A percentile compares a stretch with the other conserved stretches of the same genome.
Conservation (phyloP, 1,139 yeast genomes). For the Sugiyamaella castrensis region DNA sequence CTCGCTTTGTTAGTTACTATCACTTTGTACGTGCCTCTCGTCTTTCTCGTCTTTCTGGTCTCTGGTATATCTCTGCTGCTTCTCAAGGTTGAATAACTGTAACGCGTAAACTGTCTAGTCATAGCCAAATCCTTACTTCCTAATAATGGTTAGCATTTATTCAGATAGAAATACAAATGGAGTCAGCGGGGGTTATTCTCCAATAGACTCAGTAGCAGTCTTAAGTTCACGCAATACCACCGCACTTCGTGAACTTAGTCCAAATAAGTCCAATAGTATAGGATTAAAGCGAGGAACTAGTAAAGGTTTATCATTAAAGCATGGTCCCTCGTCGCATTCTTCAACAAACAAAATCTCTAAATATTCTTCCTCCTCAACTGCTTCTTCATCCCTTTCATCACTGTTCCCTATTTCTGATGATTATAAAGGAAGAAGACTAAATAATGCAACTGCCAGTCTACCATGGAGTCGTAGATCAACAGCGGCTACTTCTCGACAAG, state of each 20-base stretch:
- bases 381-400: slow-evolving; percentile 7
- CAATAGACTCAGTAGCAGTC: no score
- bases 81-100: no score
- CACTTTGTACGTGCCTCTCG: no score
- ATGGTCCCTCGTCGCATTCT: neutral
- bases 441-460: slow-evolving; percentile 4
- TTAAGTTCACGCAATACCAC: neutral
- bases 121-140: no score
- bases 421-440: neutral
- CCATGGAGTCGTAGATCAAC: slow-evolving; percentile 11
- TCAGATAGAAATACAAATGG: no score
- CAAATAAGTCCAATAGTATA: slow-evolving; percentile 7
- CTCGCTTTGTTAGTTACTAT: no score
- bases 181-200: no score
- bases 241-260: slow-evolving; percentile 14
- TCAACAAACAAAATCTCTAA: neutral
- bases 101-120: no score
- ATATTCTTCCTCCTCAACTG: slow-evolving; percentile 4
- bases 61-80: no score
- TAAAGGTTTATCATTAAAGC: neutral
- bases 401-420: slow-evolving; percentile 7
- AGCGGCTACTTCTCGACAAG: no score
- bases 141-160: no score
- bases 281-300: neutral
- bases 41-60: no score